A percentile compares a stretch with the other conserved stretches of the same genome.
These are phyloP conservation scores for Ascoidea rubescens DNA, from an alignment of 805 yeast species.

Conservation along the genomic window DNA sequence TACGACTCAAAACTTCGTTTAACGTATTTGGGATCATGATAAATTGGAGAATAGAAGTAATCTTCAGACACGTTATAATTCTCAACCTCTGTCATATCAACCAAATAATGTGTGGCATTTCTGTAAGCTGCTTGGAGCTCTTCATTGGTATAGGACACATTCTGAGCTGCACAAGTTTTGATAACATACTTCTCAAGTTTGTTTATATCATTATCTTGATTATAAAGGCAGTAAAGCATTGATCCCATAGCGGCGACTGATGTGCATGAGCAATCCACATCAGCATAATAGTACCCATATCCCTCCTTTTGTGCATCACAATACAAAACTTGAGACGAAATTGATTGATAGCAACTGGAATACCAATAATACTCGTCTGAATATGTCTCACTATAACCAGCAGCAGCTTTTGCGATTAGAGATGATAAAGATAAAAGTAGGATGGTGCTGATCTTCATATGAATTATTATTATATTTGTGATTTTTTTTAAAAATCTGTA, in stretches of 20 bases:
- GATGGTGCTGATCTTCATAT: too few species aligned
- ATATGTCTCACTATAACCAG: too few species aligned
- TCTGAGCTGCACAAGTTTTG: slow-evolving; percentile 11
- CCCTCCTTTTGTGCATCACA: too few species aligned
- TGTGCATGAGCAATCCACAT: neutral
- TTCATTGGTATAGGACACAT: slow-evolving; percentile 18
- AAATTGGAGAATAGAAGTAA: neutral
- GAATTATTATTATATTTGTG: too few species aligned
- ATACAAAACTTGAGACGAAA: too few species aligned
- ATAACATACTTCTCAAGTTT: slow-evolving; percentile 10
- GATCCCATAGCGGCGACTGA: neutral
- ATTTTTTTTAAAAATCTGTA: too few species aligned
- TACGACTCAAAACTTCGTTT: neutral
- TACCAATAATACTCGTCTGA: too few species aligned
- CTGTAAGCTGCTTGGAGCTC: slow-evolving; percentile 22
- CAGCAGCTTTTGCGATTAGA: too few species aligned
- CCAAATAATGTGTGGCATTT: slow-evolving; percentile 27
- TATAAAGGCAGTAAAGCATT: neutral
- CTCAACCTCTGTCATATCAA: slow-evolving; percentile 19
- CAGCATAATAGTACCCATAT: too few species aligned
- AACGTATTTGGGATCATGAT: too few species aligned
- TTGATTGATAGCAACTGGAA: too few species aligned
- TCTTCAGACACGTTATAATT: neutral
- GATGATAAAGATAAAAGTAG: too few species aligned
- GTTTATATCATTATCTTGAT: neutral